These are phyloP conservation scores for Annulohypoxylon moriforme DNA, from an alignment of 495 filamentous ascomycete species.

Conservation along the genomic window DNA sequence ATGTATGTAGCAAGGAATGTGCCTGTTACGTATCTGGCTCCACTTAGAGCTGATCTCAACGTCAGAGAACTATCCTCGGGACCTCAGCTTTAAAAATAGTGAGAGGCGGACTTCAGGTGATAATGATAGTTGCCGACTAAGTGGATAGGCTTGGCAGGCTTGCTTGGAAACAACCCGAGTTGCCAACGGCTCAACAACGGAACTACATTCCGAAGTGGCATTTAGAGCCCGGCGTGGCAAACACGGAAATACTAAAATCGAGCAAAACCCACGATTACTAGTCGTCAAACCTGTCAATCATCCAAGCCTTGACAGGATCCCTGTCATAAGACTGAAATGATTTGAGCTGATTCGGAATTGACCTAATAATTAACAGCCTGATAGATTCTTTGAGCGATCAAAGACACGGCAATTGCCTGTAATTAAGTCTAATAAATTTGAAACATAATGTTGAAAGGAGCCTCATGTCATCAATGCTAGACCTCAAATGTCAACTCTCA, in stretches of 20 bases:
- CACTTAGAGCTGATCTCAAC: conserved; percentile 36
- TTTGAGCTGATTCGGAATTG: background rate
- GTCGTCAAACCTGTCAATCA: background rate
- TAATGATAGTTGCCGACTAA: conserved; percentile 37
- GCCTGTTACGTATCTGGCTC: conserved; percentile 20
- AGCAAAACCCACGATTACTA: background rate
- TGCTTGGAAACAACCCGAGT: conserved; percentile 1
- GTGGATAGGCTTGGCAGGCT: conserved; percentile 25
- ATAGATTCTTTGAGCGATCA: background rate
- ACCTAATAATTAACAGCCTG: background rate
- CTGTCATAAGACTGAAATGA: background rate
- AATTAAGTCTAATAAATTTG: conserved; percentile 13
- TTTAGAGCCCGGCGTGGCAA: background rate
- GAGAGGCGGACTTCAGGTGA: conserved; percentile 25
- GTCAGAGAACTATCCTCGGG: conserved; percentile 26
- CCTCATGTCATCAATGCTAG: conserved; percentile 3
- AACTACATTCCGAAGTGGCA: conserved; percentile 5
- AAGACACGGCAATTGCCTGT: background rate
- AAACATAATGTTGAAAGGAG: conserved; percentile 14
- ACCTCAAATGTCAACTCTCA: conserved; percentile 4
- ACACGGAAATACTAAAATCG: background rate
- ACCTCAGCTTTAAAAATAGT: conserved; percentile 18
- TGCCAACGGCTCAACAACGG: conserved; percentile 5
- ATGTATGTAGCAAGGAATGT: conserved; percentile 11
- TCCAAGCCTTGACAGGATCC: background rate